Conservation (phyloP, 495 filamentous ascomycete genomes). For the Copromyces sp. region DNA sequence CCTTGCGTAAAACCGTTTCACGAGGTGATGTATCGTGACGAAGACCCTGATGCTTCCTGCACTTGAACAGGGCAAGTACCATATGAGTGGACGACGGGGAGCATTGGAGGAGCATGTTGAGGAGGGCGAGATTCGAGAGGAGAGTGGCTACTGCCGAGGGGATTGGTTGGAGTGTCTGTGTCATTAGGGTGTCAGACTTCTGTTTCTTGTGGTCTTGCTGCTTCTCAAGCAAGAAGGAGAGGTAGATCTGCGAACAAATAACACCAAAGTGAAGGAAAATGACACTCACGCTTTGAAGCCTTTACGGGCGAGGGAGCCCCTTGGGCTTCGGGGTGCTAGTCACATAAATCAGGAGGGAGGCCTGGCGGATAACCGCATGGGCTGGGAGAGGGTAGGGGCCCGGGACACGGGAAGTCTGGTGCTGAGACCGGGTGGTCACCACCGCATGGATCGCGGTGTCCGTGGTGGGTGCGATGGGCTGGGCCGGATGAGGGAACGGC, state of each 20-base stretch:
- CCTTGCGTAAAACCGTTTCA: not conserved
- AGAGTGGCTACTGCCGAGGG: not conserved
- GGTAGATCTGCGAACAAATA: not conserved
- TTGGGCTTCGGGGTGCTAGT: not conserved
- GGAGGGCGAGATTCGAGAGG: not conserved
- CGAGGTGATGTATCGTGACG: too few relatives aligned
- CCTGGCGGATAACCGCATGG: not conserved
- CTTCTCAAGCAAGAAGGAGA: not conserved
- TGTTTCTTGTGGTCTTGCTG: not conserved
- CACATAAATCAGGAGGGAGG: not conserved
- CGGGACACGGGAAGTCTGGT: not conserved
- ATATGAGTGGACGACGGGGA: too few relatives aligned
- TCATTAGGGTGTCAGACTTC: not conserved
- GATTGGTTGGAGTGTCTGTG: not conserved
- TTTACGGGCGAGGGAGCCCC: not conserved
- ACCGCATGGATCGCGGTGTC: not conserved
- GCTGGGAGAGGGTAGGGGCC: not conserved
- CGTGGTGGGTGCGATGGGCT: not conserved
- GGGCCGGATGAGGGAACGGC: not conserved
- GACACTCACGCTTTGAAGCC: not conserved
- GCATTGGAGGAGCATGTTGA: too few relatives aligned
- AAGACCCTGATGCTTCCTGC: too few relatives aligned
- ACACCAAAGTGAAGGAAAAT: not conserved
- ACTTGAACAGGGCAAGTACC: too few relatives aligned
- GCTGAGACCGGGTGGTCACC: not conserved